Conservation (phyloP, 495 filamentous ascomycete species). For the Penicillium turbatum region DNA sequence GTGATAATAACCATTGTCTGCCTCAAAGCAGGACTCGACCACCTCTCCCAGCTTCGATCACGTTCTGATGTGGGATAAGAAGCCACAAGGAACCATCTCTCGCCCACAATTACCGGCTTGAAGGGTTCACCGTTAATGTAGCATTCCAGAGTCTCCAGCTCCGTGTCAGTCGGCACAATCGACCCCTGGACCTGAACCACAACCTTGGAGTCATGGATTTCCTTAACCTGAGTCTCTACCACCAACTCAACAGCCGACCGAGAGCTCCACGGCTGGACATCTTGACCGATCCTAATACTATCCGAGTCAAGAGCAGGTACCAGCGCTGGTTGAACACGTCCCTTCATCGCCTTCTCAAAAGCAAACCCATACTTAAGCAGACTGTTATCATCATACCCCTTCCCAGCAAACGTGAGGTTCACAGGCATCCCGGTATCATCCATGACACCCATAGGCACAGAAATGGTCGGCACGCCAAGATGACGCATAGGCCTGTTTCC, state of each 20-base stretch:
- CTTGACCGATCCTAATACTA: conserved; percentile 3
- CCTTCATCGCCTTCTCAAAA: conserved; percentile 28
- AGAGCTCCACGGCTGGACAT: not conserved
- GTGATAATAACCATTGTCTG: conserved; percentile 29
- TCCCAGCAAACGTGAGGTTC: conserved; percentile 35
- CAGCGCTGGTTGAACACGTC: conserved; percentile 20
- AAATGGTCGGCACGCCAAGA: conserved; percentile 34
- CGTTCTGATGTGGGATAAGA: conserved; percentile 26
- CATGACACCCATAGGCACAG: conserved; percentile 38
- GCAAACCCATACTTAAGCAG: conserved; percentile 32
- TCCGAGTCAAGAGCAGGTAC: conserved; percentile 29
- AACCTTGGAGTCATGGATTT: conserved; percentile 18
- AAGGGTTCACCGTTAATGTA: conserved; percentile 31
- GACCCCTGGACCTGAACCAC: conserved; percentile 19
- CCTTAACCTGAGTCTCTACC: conserved; percentile 21
- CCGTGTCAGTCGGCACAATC: not conserved
- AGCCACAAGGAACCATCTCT: conserved; percentile 16
- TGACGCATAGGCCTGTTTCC: conserved; percentile 34
- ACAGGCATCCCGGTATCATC: conserved; percentile 35
- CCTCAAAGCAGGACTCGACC: conserved; percentile 28
- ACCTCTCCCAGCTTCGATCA: conserved; percentile 28
- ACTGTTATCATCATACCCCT: conserved; percentile 30
- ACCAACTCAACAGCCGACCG: conserved; percentile 8
- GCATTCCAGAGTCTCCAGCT: conserved; percentile 13
- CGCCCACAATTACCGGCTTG: conserved; percentile 9